phyloP scores from a whole-genome alignment of 352 stramenopile species.

The Aphanomyces invadans region DNA sequence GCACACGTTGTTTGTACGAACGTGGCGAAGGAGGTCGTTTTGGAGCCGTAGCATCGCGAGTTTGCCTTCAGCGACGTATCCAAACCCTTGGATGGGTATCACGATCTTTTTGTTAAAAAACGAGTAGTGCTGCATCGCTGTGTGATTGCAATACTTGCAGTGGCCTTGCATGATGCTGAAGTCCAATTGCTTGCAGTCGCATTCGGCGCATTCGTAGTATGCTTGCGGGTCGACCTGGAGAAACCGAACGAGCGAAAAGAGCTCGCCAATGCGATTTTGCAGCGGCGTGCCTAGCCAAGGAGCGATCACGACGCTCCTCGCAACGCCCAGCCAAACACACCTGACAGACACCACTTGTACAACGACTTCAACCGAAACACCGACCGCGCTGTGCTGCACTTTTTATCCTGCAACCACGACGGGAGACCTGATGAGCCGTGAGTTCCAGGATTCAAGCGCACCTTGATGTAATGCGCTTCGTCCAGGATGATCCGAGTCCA shows the following conservation, averaged over 20 bases:
- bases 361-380: slow-evolving; percentile 94
- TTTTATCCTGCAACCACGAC: slow-evolving; percentile 41
- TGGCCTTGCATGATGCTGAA: slow-evolving; percentile 74
- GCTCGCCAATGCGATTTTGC: slow-evolving; percentile 90
- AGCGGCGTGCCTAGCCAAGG: slow-evolving; percentile 87
- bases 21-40: slow-evolving; percentile 85
- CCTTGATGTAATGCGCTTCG: slow-evolving; percentile 94
- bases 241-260: slow-evolving; percentile 98
- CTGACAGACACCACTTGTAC: slow-evolving; percentile 97
- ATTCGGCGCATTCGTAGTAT: slow-evolving; percentile 96
- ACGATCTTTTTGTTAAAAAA: slow-evolving; percentile 98
- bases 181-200: slow-evolving; percentile 93
- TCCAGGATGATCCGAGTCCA: slow-evolving; percentile 98
- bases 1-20: slow-evolving; percentile 29
- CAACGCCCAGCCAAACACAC: no score
- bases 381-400: slow-evolving; percentile 92
- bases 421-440: slow-evolving; percentile 45
- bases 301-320: no score
- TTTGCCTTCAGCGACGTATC: slow-evolving; percentile 88
- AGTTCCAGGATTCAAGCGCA: no score
- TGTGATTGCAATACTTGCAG: slow-evolving; percentile 90
- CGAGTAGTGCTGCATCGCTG: slow-evolving; percentile 94
- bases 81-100: slow-evolving; percentile 96
- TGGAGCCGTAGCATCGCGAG: slow-evolving; percentile 96
- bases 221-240: slow-evolving; percentile 95